Evolutionary conservation across 2,329 filamentous ascomycete species (phyloP).

Genomic region (Aspergillus caelatus): DNA sequence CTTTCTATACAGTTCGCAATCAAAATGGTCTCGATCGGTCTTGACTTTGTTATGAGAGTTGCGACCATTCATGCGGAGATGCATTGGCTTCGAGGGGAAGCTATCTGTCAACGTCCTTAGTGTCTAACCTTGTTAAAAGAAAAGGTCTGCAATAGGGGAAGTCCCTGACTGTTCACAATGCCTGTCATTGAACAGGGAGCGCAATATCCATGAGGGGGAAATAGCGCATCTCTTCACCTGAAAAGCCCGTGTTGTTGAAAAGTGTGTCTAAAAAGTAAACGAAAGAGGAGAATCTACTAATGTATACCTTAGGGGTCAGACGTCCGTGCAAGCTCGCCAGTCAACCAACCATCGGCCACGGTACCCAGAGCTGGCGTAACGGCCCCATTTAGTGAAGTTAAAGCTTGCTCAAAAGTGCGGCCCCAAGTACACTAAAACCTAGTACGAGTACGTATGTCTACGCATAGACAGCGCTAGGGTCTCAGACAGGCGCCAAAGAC

Average conservation of each 20-base stretch:
- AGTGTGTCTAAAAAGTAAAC: neutral
- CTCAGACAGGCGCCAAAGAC: conserved; percentile 1
- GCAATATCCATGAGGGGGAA: neutral
- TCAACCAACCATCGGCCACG: neutral
- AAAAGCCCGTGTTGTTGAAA: neutral
- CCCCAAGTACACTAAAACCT: neutral
- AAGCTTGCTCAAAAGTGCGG: neutral
- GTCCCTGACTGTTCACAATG: neutral
- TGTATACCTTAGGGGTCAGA: neutral
- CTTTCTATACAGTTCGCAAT: neutral
- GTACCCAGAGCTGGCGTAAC: neutral
- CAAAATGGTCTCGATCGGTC: neutral
- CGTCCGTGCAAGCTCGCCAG: neutral
- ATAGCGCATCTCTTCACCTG: neutral
- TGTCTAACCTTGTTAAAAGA: neutral
- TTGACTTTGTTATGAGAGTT: neutral
- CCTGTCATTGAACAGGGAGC: neutral
- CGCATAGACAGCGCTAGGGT: conserved; percentile 1
- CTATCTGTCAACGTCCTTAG: neutral
- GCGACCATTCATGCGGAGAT: neutral
- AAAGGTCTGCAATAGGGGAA: neutral
- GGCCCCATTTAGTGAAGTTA: neutral
- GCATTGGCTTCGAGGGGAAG: neutral
- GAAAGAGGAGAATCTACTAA: neutral
- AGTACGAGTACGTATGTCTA: neutral